phyloP scores from a whole-genome alignment of 2,329 filamentous ascomycete genomes.

The Fusarium sp. region DNA sequence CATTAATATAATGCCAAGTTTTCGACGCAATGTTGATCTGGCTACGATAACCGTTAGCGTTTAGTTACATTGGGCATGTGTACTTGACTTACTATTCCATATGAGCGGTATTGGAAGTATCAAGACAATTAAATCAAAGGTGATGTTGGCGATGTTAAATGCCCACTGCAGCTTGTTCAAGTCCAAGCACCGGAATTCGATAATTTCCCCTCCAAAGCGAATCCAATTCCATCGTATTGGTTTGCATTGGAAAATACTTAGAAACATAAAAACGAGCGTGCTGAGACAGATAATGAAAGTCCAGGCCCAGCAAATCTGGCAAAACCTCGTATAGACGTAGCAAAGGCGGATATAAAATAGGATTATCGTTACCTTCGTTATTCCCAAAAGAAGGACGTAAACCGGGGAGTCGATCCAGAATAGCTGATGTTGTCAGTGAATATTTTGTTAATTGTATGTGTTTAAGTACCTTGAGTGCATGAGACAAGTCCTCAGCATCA shows the following conservation, averaged over 20 bases:
- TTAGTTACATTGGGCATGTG: fast-evolving
- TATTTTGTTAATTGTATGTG: fast-evolving
- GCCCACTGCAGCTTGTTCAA: slow-evolving; percentile 18
- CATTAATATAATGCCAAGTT: slow-evolving; percentile 19
- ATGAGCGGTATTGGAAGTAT: slow-evolving; percentile 19
- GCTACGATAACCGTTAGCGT: background rate
- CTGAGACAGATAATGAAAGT: background rate
- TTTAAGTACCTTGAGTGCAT: slow-evolving; percentile 9
- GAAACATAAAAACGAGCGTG: background rate
- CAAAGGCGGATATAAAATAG: slow-evolving; percentile 19
- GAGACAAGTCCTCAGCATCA: background rate
- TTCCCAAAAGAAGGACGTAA: slow-evolving; percentile 10
- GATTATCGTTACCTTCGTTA: slow-evolving; percentile 19
- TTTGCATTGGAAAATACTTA: slow-evolving; percentile 15
- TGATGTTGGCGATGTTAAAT: slow-evolving; percentile 19
- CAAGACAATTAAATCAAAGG: slow-evolving; percentile 3
- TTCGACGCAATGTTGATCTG: slow-evolving; percentile 17
- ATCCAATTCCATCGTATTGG: slow-evolving; percentile 25
- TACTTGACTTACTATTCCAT: slow-evolving; percentile 3
- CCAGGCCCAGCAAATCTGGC: slow-evolving; percentile 10
- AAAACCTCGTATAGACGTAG: slow-evolving; percentile 13
- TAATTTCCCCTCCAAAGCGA: background rate
- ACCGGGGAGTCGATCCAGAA: slow-evolving; percentile 23
- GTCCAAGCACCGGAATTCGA: slow-evolving; percentile 14
- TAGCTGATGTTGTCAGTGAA: background rate